Base-by-base conservation (phyloP, 345 rosid genomes). In the Brassica cretica region DNA sequence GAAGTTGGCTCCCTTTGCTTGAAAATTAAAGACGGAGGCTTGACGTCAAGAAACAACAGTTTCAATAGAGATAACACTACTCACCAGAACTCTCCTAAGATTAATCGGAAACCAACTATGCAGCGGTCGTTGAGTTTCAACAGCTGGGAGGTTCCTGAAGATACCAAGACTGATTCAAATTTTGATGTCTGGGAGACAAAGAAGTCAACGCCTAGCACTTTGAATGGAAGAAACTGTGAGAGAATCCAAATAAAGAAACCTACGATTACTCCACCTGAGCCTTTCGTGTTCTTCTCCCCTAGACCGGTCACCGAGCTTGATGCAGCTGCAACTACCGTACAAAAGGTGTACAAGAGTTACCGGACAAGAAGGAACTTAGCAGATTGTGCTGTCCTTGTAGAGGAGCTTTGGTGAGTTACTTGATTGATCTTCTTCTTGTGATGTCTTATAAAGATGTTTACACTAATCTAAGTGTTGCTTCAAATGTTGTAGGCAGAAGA, bases 321-420 rank as follows among this genome's bases (percentile, higher is more conserved):
- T 77, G 88, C 87, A 44, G 96, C 91, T 12, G 99, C 99, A 0
- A 86, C 89, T 75, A 95, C 78, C 73, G 16, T 95, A 56, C 99
- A 95, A 55, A 95, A 95, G 66, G 90, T 91, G 5, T 95, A 92
- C 51, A 95, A 90, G 87, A 91, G 99, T 73, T 92, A 92, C 83
- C 68, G 98, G 79, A 94, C 98, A 0, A 81, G 99, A 76, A 86
- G 98, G 74, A 92, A 89, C 70, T 85, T 91, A 59, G 93, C 96
- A 21, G 96, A 91, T 81, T 87, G 93, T 80, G 93, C 93, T 0
- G 87, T 88, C 59, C 76, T 91, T 18, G 84, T 82, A 66, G 93
- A 91, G 68, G 88, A 91, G 84, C 91, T 89, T 53, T 88, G 93
- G 94, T 90, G 65, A 32, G 88, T 78, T 70, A 74, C 76, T 69